These are phyloP conservation scores for Clathrus columnatus DNA, from an alignment of 768 basidiomycete species.

Conservation along the genomic window DNA sequence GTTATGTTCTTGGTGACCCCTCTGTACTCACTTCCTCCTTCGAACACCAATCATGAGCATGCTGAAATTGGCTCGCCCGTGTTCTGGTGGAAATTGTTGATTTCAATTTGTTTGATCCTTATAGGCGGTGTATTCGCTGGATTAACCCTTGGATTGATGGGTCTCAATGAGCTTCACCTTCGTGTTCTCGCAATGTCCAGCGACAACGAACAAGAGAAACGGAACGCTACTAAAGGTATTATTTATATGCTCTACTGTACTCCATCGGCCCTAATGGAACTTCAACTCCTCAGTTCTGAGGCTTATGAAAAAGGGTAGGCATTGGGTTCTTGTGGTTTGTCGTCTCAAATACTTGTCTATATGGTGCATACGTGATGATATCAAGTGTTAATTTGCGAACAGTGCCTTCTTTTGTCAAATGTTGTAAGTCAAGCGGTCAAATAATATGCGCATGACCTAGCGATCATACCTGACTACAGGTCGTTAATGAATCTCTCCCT, in stretches of 20 bases:
- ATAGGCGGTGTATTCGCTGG: conserved; percentile 90
- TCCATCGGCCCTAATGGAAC: background rate
- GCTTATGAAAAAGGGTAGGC: conserved; percentile 42
- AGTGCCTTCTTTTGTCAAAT: conserved; percentile 84
- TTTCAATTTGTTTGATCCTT: conserved; percentile 66
- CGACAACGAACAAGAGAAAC: conserved; percentile 56
- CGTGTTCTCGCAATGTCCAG: conserved; percentile 79
- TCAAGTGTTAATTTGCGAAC: background rate
- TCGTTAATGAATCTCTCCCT: conserved; percentile 76
- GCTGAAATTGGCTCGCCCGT: conserved; percentile 41
- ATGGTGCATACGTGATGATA: background rate
- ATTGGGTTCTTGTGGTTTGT: conserved; percentile 89
- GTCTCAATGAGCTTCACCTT: conserved; percentile 83
- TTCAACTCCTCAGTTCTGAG: conserved; percentile 29
- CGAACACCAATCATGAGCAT: background rate
- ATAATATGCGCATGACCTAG: background rate
- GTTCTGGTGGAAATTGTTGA: conserved; percentile 66
- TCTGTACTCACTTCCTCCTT: background rate
- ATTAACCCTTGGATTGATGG: conserved; percentile 88
- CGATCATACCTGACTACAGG: conserved; percentile 29
- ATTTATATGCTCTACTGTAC: background rate
- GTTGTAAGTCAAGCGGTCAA: conserved; percentile 47
- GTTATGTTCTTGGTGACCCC: background rate
- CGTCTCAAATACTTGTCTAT: conserved; percentile 11
- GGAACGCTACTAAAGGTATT: conserved; percentile 64